A percentile compares a stretch with the other conserved stretches of the same genome.
Evolutionary conservation across 306 rosid genomes (phyloP).

Genomic region (Acmispon strigosus): DNA sequence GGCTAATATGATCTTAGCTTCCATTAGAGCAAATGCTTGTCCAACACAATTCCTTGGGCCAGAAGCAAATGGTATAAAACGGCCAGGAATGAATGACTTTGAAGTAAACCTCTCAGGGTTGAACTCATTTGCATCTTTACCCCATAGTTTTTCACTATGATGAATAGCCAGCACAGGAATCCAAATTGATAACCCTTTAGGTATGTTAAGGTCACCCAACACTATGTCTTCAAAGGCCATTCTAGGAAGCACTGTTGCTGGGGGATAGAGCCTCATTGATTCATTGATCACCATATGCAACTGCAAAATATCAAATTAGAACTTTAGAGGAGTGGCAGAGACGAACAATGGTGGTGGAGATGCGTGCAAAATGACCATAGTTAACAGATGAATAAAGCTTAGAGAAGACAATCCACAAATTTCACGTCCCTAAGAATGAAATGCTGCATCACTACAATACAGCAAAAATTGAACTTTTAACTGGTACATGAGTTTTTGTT

Average conservation of each 20-base stretch:
- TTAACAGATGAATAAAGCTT: too few relatives aligned
- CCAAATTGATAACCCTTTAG: constrained; percentile 92
- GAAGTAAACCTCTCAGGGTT: constrained; percentile 83
- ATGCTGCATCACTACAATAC: too few relatives aligned
- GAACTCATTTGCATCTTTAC: constrained; percentile 86
- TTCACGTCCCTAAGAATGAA: too few relatives aligned
- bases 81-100: constrained; percentile 53
- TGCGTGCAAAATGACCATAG: too few relatives aligned
- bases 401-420: too few relatives aligned
- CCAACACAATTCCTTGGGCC: constrained; percentile 94
- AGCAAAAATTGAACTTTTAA: too few relatives aligned
- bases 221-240: constrained; percentile 84
- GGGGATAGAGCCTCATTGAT: constrained; percentile 84
- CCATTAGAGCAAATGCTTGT: constrained; percentile 87
- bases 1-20: constrained; percentile 84
- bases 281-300: constrained; percentile 94
- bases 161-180: constrained; percentile 95
- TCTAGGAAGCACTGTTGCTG: constrained; percentile 86
- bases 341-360: too few relatives aligned
- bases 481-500: too few relatives aligned
- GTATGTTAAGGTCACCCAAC: constrained; percentile 76
- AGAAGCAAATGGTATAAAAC: constrained; percentile 77
- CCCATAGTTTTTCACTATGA: constrained; percentile 83
- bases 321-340: too few relatives aligned
- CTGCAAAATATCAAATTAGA: constrained; percentile 32